These are phyloP conservation scores for Pseudopyricularia javanii DNA, from an alignment of 2,329 filamentous ascomycete genomes.

Conservation along the genomic window DNA sequence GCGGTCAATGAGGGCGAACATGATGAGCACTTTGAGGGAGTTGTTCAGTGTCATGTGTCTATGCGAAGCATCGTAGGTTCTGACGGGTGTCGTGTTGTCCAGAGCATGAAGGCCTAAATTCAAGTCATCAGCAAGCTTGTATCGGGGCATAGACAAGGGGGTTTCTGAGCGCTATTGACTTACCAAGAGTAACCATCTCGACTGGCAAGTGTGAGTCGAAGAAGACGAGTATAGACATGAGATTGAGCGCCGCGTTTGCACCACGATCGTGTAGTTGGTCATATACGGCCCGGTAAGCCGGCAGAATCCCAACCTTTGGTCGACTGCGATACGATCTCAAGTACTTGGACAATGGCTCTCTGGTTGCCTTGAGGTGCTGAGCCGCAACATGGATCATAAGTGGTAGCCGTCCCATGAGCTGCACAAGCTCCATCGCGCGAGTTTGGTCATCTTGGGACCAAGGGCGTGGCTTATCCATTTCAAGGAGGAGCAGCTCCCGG, in stretches of 20 bases:
- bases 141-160: not conserved
- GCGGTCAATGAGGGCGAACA: conserved; percentile 37
- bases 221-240: conserved; percentile 53
- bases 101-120: conserved; percentile 28
- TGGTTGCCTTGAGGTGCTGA: conserved; percentile 45
- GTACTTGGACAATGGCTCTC: conserved; percentile 49
- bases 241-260: conserved; percentile 43
- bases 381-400: conserved; percentile 57
- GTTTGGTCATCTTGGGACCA: conserved; percentile 38
- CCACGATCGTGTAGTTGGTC: conserved; percentile 34
- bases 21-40: conserved; percentile 36
- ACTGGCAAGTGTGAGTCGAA: conserved; percentile 54
- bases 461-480: conserved; percentile 46
- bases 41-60: conserved; percentile 27
- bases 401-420: conserved; percentile 51
- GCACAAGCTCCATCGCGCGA: conserved; percentile 49
- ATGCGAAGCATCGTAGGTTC: conserved; percentile 24
- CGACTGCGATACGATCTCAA: conserved; percentile 43
- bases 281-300: conserved; percentile 32
- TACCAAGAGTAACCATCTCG: conserved; percentile 48
- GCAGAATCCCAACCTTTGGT: conserved; percentile 37
- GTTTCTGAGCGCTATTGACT: conserved; percentile 5
- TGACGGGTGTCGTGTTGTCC: conserved; percentile 31
- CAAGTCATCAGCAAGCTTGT: not conserved
- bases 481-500: conserved; percentile 46